phyloP scores from a whole-genome alignment of 768 basidiomycete species.

The Lactarius hengduanensis region DNA sequence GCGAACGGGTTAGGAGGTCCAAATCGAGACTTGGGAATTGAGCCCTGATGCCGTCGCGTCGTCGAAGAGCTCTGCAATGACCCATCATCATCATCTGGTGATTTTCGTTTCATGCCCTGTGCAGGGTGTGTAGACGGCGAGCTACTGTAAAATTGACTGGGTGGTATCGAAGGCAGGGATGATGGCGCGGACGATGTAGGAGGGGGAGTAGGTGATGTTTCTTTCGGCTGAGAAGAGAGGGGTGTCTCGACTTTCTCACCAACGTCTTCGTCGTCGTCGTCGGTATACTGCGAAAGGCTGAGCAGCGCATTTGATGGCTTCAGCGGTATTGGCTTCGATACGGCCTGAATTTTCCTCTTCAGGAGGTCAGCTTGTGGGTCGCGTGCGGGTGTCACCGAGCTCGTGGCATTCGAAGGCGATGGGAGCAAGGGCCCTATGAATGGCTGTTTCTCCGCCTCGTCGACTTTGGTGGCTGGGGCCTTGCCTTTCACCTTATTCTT shows the following conservation, averaged over 20 bases:
- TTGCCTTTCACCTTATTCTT: slow-evolving; percentile 49
- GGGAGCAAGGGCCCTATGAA: slow-evolving; percentile 72
- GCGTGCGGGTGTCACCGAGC: slow-evolving; percentile 14
- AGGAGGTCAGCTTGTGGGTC: slow-evolving; percentile 56
- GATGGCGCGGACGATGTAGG: slow-evolving; percentile 3
- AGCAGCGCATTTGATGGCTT: slow-evolving; percentile 38
- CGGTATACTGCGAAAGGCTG: slow-evolving; percentile 43
- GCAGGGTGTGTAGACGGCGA: neutral
- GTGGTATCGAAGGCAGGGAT: slow-evolving; percentile 19
- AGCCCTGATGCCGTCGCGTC: slow-evolving; percentile 3
- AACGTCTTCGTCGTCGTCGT: slow-evolving; percentile 40
- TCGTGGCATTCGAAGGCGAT: slow-evolving; percentile 36
- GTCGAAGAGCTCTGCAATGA: slow-evolving; percentile 18
- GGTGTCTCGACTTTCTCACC: slow-evolving; percentile 34
- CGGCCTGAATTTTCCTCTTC: slow-evolving; percentile 53
- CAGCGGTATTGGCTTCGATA: slow-evolving; percentile 27
- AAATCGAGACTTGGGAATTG: slow-evolving; percentile 7
- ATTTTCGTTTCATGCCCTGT: slow-evolving; percentile 44
- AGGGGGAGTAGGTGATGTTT: neutral
- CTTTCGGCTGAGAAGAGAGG: slow-evolving; percentile 3
- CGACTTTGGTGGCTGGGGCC: slow-evolving; percentile 50
- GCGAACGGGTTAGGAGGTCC: slow-evolving; percentile 37
- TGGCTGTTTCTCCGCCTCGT: slow-evolving; percentile 48
- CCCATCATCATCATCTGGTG: slow-evolving; percentile 37
- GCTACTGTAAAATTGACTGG: slow-evolving; percentile 20